Evolutionary conservation across 495 filamentous ascomycete genomes (phyloP), one percentile per base, ranked within the genome.

Genomic region (Cairneyella variabilis): DNA sequence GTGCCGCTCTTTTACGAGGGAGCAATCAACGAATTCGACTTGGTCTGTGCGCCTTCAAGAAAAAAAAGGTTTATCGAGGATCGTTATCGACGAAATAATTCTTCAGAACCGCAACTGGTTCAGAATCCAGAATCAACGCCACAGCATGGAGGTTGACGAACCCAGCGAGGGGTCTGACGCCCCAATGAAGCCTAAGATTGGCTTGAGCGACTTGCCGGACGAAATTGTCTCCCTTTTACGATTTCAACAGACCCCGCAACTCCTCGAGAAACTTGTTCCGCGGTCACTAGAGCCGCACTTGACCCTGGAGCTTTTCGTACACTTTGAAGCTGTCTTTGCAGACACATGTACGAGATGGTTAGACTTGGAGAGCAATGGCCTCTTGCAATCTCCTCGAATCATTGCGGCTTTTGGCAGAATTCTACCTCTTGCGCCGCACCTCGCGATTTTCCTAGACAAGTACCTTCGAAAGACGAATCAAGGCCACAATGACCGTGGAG

Each of bases 271-370:
- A 50, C 72, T 95, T 64, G 77, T 87, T 49, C 68, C 70, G 52
- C 77, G 82, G 51, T 83, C 90, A 23, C 75, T 92, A 55, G 71
- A 83, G 54, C 74, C 88, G 41, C 65, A 71, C 48, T 72, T 77
- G 56, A 91, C 89, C 48, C 75, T 86, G 55, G 66, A 66, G 16
- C 73, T 96, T 61, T 91, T 91, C 61, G 70, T 74, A 54, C 71
- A 82, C 53, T 88, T 89, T 64, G 79, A 88, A 67, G 69, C 71
- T 43, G 66, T 89, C 42, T 86, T 92, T 59, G 80, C 89, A 56
- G 90, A 97, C 64, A 68, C 90, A 40, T 89, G 85, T 67, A 83
- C 89, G 54, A 74, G 83, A 72, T 93, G 90, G 88, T 68, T 87
- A 22, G 25, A 10, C n/a, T n/a, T n/a, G 20, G 14, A 22, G 14